Evolutionary conservation across 169 alveolate species (phyloP), one percentile per base, ranked within the genome.

Genomic region (Cryptosporidium xiaoi): DNA sequence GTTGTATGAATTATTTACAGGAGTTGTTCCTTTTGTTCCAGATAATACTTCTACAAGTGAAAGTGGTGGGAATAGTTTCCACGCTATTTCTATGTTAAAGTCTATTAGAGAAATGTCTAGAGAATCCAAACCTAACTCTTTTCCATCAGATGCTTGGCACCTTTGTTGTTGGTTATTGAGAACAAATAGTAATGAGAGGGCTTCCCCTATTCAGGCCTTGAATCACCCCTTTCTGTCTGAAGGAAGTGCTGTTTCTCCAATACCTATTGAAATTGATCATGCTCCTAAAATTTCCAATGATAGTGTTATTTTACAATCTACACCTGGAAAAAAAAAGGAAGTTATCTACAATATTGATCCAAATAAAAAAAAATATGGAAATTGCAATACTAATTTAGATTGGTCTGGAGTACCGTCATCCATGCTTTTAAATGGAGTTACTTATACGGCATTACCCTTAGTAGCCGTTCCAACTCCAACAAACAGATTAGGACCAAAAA

Each of bases 1-100:
- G 18, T 50, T 90, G 29, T 82, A 82, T 29, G 91, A 90, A 71
- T 68, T 90, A 64, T 90, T 66, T 68, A 69, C 48, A 46, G 87
- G 87, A 13, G 56, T 27, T 5, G 87, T 77, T 15, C 87, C 87
- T 1, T 77, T 77, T 36, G 48, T 62, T 27, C 87, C 69, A 10
- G 33, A 31, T 29, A 34, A 33, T 51, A 15, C 29, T 29, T 40
- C 48, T 8, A 18, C 65, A 5, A 33, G 10, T 24, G 83, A 56
- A 33, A 24, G 55, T 34, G 67, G 33, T 8, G 83, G 67, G 56
- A 69, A n/a, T 24, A 77, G 51, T 46, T 77, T 64, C 1, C 69
- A 60, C 51, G 34, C 51, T 0, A 40, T 62, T 29, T 60, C 71
- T 18, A 77, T 77, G 87, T 60, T 77, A 36, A 60, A 60, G 6